These are phyloP conservation scores for Kodamaea sagamina DNA, from an alignment of 805 yeast genomes.

Conservation along the genomic window DNA sequence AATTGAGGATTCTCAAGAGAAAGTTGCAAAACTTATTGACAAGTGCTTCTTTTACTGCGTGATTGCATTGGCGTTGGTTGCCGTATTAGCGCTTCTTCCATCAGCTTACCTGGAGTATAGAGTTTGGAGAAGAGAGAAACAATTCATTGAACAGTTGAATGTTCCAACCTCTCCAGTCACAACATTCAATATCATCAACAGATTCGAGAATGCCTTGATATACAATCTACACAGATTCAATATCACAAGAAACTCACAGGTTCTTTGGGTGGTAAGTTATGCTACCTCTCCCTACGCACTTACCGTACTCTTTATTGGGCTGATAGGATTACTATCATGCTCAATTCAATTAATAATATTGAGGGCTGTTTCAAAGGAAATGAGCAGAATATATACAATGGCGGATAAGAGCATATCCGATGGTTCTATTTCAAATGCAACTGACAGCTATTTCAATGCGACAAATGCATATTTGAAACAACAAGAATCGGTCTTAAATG, in stretches of 20 bases:
- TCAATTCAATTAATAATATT: slow-evolving; percentile 56
- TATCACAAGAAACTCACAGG: neutral
- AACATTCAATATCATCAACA: slow-evolving; percentile 10
- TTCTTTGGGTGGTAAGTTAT: slow-evolving; percentile 30
- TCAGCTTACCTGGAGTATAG: slow-evolving; percentile 46
- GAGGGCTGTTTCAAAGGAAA: slow-evolving; percentile 18
- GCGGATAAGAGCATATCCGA: neutral
- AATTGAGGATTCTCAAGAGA: slow-evolving; percentile 41
- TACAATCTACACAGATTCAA: slow-evolving; percentile 10
- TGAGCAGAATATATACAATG: neutral
- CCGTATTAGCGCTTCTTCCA: slow-evolving; percentile 45
- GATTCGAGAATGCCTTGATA: slow-evolving; percentile 10
- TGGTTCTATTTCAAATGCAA: slow-evolving; percentile 4
- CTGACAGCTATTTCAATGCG: slow-evolving; percentile 11
- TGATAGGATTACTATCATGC: slow-evolving; percentile 57
- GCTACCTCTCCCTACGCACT: slow-evolving; percentile 55
- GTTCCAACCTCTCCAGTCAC: slow-evolving; percentile 8
- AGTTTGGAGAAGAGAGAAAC: slow-evolving; percentile 49
- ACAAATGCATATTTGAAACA: slow-evolving; percentile 56
- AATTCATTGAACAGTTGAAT: slow-evolving; percentile 24
- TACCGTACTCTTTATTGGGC: slow-evolving; percentile 51
- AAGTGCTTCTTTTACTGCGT: slow-evolving; percentile 41
- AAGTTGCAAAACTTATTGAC: slow-evolving; percentile 32
- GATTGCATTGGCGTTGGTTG: slow-evolving; percentile 29
- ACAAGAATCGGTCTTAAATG: slow-evolving; percentile 58